Percentiles rank a stretch among this genome's conserved stretches.
phyloP scores from a whole-genome alignment of 331 rosid genomes.

The Dryas integrifolia region DNA sequence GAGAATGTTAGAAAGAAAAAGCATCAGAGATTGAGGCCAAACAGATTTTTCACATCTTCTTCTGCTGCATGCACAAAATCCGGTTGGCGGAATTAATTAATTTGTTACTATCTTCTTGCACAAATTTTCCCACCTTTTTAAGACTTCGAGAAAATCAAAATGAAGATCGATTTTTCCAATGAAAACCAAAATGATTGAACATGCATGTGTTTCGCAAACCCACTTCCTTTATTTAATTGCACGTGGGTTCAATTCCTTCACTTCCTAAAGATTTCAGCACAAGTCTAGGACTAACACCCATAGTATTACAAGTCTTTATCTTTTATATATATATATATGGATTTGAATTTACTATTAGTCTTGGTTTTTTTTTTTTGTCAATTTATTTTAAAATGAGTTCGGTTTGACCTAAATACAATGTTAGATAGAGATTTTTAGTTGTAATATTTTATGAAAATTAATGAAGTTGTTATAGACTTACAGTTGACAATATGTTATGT shows the following conservation, averaged over 20 bases:
- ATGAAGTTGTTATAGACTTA: not conserved
- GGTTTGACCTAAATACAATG: too few relatives aligned
- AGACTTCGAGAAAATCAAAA: slow-evolving; percentile 11
- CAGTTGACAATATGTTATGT: not conserved
- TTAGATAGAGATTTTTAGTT: too few relatives aligned
- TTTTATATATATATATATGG: too few relatives aligned
- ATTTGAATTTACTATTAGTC: not conserved
- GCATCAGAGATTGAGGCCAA: not conserved
- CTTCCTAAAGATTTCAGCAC: not conserved
- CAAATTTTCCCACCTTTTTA: slow-evolving; percentile 11
- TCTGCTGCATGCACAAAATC: not conserved
- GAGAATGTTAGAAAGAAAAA: slow-evolving; percentile 35
- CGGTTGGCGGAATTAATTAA: not conserved
- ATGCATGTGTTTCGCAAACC: slow-evolving; percentile 13
- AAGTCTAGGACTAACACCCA: not conserved
- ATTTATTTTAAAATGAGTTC: too few relatives aligned
- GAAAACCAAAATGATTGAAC: slow-evolving; percentile 17
- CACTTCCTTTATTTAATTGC: not conserved
- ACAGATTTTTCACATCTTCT: slow-evolving; percentile 12
- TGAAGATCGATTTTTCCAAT: not conserved
- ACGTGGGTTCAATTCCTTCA: slow-evolving; percentile 14
- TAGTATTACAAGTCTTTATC: not conserved
- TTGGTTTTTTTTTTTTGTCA: not conserved
- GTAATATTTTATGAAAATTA: too few relatives aligned
- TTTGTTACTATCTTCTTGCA: not conserved